These are phyloP conservation scores for Dactylorhiza incarnata DNA, from an alignment of 106 monocot genomes.

Conservation along the genomic window DNA sequence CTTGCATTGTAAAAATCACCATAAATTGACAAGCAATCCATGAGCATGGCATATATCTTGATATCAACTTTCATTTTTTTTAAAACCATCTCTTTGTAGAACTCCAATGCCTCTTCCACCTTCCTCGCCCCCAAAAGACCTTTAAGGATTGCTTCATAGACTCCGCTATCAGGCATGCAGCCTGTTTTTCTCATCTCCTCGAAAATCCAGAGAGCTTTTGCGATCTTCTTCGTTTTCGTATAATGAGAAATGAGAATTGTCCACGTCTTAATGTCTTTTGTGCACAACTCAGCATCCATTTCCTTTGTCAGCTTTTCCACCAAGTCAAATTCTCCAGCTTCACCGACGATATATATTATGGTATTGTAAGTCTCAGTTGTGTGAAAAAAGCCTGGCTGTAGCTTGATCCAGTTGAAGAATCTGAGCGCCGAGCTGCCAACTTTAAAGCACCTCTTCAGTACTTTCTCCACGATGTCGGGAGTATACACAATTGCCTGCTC, in stretches of 20 bases:
- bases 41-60: slow-evolving; percentile 31
- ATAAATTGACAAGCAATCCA: slow-evolving; percentile 30
- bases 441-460: slow-evolving; percentile 81
- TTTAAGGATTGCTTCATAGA: slow-evolving; percentile 37
- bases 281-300: slow-evolving; percentile 48
- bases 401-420: slow-evolving; percentile 77
- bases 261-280: slow-evolving; percentile 71
- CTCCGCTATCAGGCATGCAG: slow-evolving; percentile 30
- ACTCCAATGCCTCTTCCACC: slow-evolving; percentile 63
- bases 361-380: slow-evolving; percentile 55
- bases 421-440: slow-evolving; percentile 34
- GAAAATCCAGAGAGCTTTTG: slow-evolving; percentile 46
- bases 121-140: slow-evolving; percentile 39
- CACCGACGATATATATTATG: slow-evolving; percentile 79
- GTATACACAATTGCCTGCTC: slow-evolving; percentile 25
- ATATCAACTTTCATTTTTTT: slow-evolving; percentile 24
- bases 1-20: slow-evolving; percentile 27
- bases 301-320: slow-evolving; percentile 49
- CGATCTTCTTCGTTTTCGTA: slow-evolving; percentile 46
- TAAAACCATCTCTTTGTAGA: slow-evolving; percentile 69
- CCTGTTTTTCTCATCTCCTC: slow-evolving; percentile 53
- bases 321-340: slow-evolving; percentile 42
- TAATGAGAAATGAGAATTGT: slow-evolving; percentile 62
- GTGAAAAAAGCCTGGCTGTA: slow-evolving; percentile 35
- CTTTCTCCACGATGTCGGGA: slow-evolving; percentile 56